A percentile compares a stretch with the other conserved stretches of the same genome.
Evolutionary conservation across 2,329 filamentous ascomycete genomes (phyloP).

Genomic region (Ceratocystis colombiana): DNA sequence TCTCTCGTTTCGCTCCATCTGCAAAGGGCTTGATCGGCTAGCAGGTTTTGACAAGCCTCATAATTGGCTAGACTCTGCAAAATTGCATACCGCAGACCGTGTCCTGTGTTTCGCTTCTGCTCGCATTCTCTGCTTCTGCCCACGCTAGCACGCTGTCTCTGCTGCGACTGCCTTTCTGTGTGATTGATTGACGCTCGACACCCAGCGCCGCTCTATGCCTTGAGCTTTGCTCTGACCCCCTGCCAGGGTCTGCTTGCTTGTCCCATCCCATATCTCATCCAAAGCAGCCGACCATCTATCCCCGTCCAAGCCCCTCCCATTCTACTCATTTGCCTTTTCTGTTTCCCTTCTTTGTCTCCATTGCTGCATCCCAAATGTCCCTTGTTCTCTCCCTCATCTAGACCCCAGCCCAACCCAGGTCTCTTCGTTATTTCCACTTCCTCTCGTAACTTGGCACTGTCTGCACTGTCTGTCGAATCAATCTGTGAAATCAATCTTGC

Average conservation of each 20-base stretch:
- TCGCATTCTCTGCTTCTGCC: neutral
- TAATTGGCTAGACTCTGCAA: neutral
- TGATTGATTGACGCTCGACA: neutral
- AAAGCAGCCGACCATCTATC: constrained; percentile 9
- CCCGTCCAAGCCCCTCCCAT: constrained; percentile 11
- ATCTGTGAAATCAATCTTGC: neutral
- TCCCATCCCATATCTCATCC: constrained; percentile 23
- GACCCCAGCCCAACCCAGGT: neutral
- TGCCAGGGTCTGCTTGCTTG: constrained; percentile 16
- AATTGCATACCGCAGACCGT: neutral
- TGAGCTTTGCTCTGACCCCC: constrained; percentile 15
- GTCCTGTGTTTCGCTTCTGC: neutral
- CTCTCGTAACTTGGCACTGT: neutral
- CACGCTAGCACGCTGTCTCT: neutral
- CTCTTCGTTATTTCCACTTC: neutral
- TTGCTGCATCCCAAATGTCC: constrained; percentile 31
- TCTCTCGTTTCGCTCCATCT: constrained; percentile 4
- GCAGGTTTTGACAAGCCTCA: neutral
- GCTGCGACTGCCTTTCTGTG: neutral
- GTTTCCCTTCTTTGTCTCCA: constrained; percentile 24
- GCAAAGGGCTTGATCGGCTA: constrained; percentile 8
- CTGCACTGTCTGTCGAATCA: too few species aligned
- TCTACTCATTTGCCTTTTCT: constrained; percentile 19
- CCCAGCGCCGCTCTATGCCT: neutral
- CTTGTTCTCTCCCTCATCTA: constrained; percentile 13